These are phyloP conservation scores for Tetrapisispora arboricola DNA, from an alignment of 805 yeast genomes.

Conservation along the genomic window DNA sequence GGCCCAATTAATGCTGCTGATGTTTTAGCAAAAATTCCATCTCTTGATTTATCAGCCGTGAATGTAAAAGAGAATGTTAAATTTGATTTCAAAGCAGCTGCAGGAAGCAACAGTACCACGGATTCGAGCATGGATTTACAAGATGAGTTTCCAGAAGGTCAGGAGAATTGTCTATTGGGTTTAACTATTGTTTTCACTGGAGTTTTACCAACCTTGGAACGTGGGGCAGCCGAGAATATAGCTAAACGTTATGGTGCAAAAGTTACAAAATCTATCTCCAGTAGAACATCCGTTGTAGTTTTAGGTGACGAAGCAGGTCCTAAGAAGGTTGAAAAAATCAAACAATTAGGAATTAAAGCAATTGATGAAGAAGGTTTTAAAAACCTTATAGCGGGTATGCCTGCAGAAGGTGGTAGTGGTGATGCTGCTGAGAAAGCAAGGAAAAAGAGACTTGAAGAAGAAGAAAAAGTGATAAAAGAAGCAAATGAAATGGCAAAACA, in stretches of 20 bases:
- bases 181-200: conserved; percentile 92
- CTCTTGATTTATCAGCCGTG: conserved; percentile 51
- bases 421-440: conserved; percentile 65
- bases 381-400: conserved; percentile 65
- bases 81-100: conserved; percentile 40
- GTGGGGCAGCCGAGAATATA: conserved; percentile 62
- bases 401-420: conserved; percentile 87
- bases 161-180: conserved; percentile 79
- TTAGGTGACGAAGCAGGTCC: conserved; percentile 97
- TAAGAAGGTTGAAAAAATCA: conserved; percentile 76
- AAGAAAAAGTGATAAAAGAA: conserved; percentile 42
- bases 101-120: conserved; percentile 24
- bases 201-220: conserved; percentile 63
- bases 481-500: conserved; percentile 39
- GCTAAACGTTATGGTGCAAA: conserved; percentile 87
- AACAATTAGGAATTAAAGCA: conserved; percentile 62
- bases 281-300: conserved; percentile 80
- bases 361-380: conserved; percentile 81
- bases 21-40: conserved; percentile 51
- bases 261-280: conserved; percentile 76
- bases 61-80: conserved; percentile 43
- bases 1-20: conserved; percentile 15
- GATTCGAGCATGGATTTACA: conserved; percentile 9
- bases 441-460: conserved; percentile 60
- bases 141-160: conserved; percentile 63